Evolutionary conservation across 352 stramenopile genomes (phyloP).

Genomic region (Peronosclerospora sorghi): DNA sequence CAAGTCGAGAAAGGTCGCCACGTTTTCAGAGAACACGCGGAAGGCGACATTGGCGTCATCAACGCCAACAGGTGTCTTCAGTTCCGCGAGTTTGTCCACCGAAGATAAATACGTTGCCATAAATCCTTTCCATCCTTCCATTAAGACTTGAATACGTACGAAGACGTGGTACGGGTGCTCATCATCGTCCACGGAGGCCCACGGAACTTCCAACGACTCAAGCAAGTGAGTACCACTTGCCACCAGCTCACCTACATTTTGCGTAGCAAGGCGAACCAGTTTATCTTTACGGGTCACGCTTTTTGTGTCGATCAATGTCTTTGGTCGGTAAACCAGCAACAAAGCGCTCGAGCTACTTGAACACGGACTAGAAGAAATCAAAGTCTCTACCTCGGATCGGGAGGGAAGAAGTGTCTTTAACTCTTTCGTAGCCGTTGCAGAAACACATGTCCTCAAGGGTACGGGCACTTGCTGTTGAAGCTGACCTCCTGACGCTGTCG

Average conservation of each 20-base stretch:
- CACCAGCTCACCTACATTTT: slow-evolving; percentile 32
- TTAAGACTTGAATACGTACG: slow-evolving; percentile 22
- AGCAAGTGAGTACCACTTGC: slow-evolving; percentile 13
- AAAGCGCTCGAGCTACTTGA: slow-evolving; percentile 25
- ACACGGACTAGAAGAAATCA: slow-evolving; percentile 3
- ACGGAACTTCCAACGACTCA: slow-evolving; percentile 15
- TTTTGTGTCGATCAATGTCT: slow-evolving; percentile 20
- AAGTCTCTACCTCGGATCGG: slow-evolving; percentile 13
- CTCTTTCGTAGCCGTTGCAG: slow-evolving; percentile 40
- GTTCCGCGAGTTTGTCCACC: slow-evolving; percentile 23
- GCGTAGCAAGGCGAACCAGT: slow-evolving; percentile 33
- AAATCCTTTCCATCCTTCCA: slow-evolving; percentile 34
- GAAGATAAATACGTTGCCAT: slow-evolving; percentile 29
- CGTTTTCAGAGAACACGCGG: slow-evolving; percentile 28
- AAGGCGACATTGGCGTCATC: slow-evolving; percentile 26
- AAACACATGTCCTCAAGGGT: slow-evolving; percentile 4
- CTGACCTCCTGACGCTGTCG: slow-evolving; percentile 16
- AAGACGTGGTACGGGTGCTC: slow-evolving; percentile 11
- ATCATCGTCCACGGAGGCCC: slow-evolving; percentile 1
- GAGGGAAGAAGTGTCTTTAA: slow-evolving; percentile 33
- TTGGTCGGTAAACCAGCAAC: slow-evolving; percentile 34
- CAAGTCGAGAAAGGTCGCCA: slow-evolving; percentile 8
- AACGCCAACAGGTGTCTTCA: slow-evolving; percentile 34
- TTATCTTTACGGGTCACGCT: slow-evolving; percentile 42
- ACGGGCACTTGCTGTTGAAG: slow-evolving; percentile 2